Percentiles rank a stretch among this genome's conserved stretches.
Conservation (phyloP, 768 basidiomycete species). For the Kwoniella dendrophila region DNA sequence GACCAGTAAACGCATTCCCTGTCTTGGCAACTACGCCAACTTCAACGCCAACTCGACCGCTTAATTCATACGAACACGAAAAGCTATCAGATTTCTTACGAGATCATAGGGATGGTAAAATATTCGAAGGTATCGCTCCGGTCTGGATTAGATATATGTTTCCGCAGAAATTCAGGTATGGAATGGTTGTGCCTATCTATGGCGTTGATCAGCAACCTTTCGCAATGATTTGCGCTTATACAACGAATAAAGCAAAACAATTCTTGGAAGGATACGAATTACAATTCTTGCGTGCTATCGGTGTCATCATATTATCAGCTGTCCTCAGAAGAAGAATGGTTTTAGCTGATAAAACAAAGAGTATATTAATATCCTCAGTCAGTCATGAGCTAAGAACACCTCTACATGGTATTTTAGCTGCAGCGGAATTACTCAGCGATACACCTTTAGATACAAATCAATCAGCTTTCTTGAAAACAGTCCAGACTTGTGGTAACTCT, state of each 20-base stretch:
- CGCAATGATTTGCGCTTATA: constrained; percentile 85
- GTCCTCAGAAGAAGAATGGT: constrained; percentile 91
- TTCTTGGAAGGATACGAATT: constrained; percentile 66
- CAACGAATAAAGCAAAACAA: constrained; percentile 73
- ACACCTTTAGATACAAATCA: constrained; percentile 80
- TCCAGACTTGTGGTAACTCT: constrained; percentile 92
- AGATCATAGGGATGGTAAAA: constrained; percentile 79
- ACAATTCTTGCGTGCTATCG: constrained; percentile 88
- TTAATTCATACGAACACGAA: constrained; percentile 72
- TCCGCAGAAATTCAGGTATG: constrained; percentile 79
- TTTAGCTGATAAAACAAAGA: constrained; percentile 88
- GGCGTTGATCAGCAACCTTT: constrained; percentile 92
- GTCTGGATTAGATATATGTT: constrained; percentile 79
- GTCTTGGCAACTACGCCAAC: constrained; percentile 46
- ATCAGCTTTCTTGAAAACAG: constrained; percentile 82
- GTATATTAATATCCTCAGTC: constrained; percentile 43
- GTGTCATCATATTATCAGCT: constrained; percentile 89
- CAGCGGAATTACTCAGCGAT: constrained; percentile 85
- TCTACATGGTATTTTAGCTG: constrained; percentile 87
- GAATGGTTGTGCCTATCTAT: constrained; percentile 86
- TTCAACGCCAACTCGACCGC: constrained; percentile 55
- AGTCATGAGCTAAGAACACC: constrained; percentile 64
- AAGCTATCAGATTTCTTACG: constrained; percentile 75
- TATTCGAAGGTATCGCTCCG: constrained; percentile 83
- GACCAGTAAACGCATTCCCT: constrained; percentile 50